Evolutionary conservation across 768 basidiomycete genomes (phyloP).

Genomic region (Plicaturopsis crispa): DNA sequence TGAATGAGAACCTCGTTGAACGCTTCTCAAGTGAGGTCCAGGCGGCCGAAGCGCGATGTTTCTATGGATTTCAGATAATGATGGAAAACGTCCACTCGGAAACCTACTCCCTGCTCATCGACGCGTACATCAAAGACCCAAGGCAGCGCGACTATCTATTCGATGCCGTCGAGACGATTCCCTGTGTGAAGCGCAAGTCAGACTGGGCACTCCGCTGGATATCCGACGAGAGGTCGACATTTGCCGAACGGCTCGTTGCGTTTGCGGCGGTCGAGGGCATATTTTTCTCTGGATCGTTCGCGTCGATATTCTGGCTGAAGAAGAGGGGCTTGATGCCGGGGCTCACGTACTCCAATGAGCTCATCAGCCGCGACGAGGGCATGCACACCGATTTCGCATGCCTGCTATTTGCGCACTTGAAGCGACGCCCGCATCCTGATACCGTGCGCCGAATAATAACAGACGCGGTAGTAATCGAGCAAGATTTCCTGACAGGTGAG

Average conservation of each 20-base stretch:
- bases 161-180: constrained; percentile 59
- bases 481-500: constrained; percentile 43
- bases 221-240: constrained; percentile 40
- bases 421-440: constrained; percentile 47
- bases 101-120: constrained; percentile 55
- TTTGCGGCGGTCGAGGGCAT: constrained; percentile 66
- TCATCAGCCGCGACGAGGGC: constrained; percentile 63
- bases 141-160: constrained; percentile 45
- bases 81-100: constrained; percentile 70
- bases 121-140: constrained; percentile 42
- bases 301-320: constrained; percentile 67
- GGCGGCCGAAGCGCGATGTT: constrained; percentile 58
- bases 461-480: constrained; percentile 49
- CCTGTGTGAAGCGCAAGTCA: constrained; percentile 54
- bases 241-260: constrained; percentile 56
- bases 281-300: constrained; percentile 63
- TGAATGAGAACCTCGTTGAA: constrained; percentile 65
- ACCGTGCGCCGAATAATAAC: constrained; percentile 43
- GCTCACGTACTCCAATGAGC: constrained; percentile 66
- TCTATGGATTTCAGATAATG: constrained; percentile 72
- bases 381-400: constrained; percentile 67
- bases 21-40: constrained; percentile 61
- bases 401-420: constrained; percentile 51
- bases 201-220: constrained; percentile 65
- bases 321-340: constrained; percentile 71